A percentile compares a stretch with the other conserved stretches of the same genome.
These are phyloP conservation scores for Cutaneotrichosporon sp. DNA, from an alignment of 1,284 basidiomycete genomes.

Conservation along the genomic window DNA sequence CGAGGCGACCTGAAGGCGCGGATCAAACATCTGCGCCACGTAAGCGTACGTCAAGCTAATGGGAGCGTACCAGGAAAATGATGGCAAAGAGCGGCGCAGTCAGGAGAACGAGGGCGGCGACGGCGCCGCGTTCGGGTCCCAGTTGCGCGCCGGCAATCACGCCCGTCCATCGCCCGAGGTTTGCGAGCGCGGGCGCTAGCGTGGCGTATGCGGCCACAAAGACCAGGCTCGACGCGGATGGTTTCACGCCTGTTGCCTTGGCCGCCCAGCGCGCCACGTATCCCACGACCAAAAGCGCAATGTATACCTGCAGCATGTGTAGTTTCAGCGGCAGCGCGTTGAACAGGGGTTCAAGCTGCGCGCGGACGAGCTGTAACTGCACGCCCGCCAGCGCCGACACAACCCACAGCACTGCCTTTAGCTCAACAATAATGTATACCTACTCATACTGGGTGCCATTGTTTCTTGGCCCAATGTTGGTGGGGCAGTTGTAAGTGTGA, in stretches of 20 bases:
- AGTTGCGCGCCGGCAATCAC: neutral
- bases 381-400: neutral
- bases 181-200: neutral
- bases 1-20: too few relatives aligned
- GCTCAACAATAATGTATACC: too few relatives aligned
- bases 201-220: neutral
- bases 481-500: too few relatives aligned
- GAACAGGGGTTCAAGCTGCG: neutral
- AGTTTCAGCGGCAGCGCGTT: constrained; percentile 4
- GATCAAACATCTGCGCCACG: too few relatives aligned
- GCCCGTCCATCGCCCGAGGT: constrained; percentile 4
- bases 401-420: neutral
- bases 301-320: neutral
- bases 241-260: neutral
- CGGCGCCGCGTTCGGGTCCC: neutral
- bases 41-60: too few relatives aligned
- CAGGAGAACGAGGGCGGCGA: neutral
- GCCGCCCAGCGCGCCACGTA: too few relatives aligned
- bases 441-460: too few relatives aligned
- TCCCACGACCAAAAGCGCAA: neutral
- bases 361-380: neutral
- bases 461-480: too few relatives aligned
- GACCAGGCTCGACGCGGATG: neutral
- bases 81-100: neutral
- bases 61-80: neutral